These are phyloP conservation scores for Monosporozyma yasuniensis DNA, from an alignment of 805 yeast genomes.

Conservation along the genomic window DNA sequence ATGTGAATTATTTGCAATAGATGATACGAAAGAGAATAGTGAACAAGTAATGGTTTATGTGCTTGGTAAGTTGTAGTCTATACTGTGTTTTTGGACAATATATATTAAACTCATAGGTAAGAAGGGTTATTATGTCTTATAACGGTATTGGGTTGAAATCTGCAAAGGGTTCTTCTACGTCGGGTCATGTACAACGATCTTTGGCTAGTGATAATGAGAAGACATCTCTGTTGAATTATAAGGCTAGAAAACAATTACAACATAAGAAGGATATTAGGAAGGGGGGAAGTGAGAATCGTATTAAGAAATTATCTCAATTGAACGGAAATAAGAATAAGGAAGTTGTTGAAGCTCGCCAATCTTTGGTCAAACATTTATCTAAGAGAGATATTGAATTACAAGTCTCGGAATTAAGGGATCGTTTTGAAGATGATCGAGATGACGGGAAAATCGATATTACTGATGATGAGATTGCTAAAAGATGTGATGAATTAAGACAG, in stretches of 20 bases:
- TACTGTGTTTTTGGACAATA: no score
- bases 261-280: background rate
- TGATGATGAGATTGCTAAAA: constrained; percentile 15
- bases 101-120: no score
- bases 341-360: background rate
- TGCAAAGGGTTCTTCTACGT: constrained; percentile 30
- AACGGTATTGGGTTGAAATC: constrained; percentile 22
- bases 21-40: no score
- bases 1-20: no score
- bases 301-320: background rate
- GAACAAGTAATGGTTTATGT: no score
- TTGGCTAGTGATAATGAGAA: constrained; percentile 13
- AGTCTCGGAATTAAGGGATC: constrained; percentile 23
- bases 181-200: constrained; percentile 28
- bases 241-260: background rate
- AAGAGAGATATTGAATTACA: constrained; percentile 22
- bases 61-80: no score
- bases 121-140: no score
- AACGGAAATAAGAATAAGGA: background rate
- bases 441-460: constrained; percentile 6
- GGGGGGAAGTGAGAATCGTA: background rate
- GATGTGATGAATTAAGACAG: constrained; percentile 15
- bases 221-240: constrained; percentile 3
- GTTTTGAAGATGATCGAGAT: constrained; percentile 19
- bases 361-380: constrained; percentile 9